Base-by-base conservation (phyloP, 306 rosid genomes). In the Canavalia ensiformis region DNA sequence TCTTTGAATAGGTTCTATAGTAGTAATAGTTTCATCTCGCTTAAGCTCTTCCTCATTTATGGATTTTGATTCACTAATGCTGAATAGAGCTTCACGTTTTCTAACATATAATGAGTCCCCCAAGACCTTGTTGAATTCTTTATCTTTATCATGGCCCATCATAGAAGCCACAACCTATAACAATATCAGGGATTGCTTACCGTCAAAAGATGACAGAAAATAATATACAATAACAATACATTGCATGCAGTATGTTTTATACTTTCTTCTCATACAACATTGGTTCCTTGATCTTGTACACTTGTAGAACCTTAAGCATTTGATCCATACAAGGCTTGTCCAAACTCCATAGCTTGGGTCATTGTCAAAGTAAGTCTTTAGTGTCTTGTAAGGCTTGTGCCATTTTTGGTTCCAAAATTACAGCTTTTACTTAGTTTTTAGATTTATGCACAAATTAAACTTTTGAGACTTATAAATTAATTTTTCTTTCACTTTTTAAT, bases 141-240 rank as follows among this genome's bases (percentile, higher is more conserved):
- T 78, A 79, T 89, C 97, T 78, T 81, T 78, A 79, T 93, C 82
- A 45, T 77, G 3, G 59, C 83, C 84, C 87, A 83, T 81, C 77
- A 34, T 88, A 46, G 98, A 91, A 78, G 91, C 75, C 88, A 92
- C 97, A 34, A 87, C 97, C 99, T 93, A 81, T 47, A 72, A 70
- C 46, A 75, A 62, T 49, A 56, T 76, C 39, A 70, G 62, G 50
- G 69, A 37, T 64, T 56, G 72, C 30, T 47, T 80, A 54, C 25
- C 25, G 55, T 84, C 81, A 63, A 29, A 67, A 56, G 46, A 74
- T 13, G 33, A 44, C 10, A 39, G 25, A 55, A 3, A 46, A 79
- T 3, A 18, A 51, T 34, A 74, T 9, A 68, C 2, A 63, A 60
- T 66, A 77, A 63, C 6, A 50, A 50, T 65, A 55, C 44, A 45